Percentiles rank a stretch among this genome's conserved stretches.
Conservation (phyloP, 2,329 filamentous ascomycete genomes). For the Hymenoscyphus linearis region DNA sequence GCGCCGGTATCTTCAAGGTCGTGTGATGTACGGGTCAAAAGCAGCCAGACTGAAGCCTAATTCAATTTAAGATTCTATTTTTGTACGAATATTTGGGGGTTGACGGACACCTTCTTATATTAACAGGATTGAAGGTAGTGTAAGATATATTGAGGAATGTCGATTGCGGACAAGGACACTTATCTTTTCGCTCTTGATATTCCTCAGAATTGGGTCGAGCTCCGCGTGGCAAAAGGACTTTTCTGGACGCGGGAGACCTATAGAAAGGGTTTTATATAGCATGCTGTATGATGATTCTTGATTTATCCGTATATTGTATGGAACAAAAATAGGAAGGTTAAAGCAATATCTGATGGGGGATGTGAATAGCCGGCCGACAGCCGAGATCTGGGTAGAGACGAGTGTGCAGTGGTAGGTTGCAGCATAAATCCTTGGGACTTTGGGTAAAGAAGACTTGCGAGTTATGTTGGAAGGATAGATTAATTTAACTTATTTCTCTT, state of each 20-base stretch:
- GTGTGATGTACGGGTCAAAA: background rate
- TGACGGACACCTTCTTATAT: conserved; percentile 4
- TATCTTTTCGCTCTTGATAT: background rate
- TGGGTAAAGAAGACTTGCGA: conserved; percentile 2
- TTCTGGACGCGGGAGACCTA: background rate
- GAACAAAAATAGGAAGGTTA: conserved; percentile 2
- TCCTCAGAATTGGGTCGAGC: background rate
- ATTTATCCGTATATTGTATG: conserved; percentile 1
- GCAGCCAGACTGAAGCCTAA: background rate
- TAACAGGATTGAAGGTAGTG: background rate
- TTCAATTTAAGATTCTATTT: background rate
- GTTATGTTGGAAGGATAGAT: background rate
- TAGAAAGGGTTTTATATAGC: background rate
- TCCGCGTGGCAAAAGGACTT: background rate
- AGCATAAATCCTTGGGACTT: conserved; percentile 1
- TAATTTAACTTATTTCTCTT: background rate
- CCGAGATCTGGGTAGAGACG: background rate
- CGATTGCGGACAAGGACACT: conserved; percentile 4
- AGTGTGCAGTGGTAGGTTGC: background rate
- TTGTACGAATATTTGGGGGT: background rate
- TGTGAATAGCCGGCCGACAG: conserved; percentile 5
- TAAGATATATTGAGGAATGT: background rate
- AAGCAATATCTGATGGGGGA: background rate
- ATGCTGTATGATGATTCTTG: background rate
- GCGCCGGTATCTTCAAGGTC: background rate